Base-by-base conservation (phyloP, 805 yeast species). In the Candida hungchunana region DNA sequence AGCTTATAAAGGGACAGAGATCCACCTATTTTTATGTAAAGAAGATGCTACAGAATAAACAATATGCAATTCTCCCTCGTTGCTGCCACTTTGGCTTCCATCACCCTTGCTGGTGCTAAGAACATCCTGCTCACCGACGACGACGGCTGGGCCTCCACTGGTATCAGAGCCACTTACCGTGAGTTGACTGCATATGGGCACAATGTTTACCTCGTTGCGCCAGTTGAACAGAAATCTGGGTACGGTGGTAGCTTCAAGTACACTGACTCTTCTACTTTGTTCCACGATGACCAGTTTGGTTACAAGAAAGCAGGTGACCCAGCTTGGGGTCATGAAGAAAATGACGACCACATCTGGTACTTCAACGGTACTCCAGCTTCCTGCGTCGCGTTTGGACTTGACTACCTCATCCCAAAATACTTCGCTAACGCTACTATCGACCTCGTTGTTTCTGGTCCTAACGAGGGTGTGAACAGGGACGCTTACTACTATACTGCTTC, bases 301-400 rank as follows among this genome's bases (percentile, higher is more conserved):
- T 71, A 71, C 53, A 69, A 66, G 40, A 62, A 63, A 40, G 56
- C 52, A 1, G 80, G 79, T 25, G 62, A 64, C 16, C 75, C 77
- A 42, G 64, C 76, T 18, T 75, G 78, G 78, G 79, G 76, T 32
- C 70, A 69, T 41, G 78, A 73, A 43, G 55, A 29, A 10, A 32
- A 33, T 31, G 71, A 69, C 48, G 39, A 47, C 34, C 62, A 68
- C 41, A 55, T 67, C 43, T 73, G 77, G 77, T 73, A 73, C 53
- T 70, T 73, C 60, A 69, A 71, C 45, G 77, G 75, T 42, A 69
- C 77, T n/a, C 79, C 79, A 40, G 73, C 76, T 31, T 63, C 74
- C 11, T 67, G 68, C 51, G 73, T 71, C 29, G 64, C 73, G 4
- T 65, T 70, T 45, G 76, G 65, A 16, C 55, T 71, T 37, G 67